Evolutionary conservation across 441 rosid species (phyloP).

Genomic region (Populus hybrid): DNA sequence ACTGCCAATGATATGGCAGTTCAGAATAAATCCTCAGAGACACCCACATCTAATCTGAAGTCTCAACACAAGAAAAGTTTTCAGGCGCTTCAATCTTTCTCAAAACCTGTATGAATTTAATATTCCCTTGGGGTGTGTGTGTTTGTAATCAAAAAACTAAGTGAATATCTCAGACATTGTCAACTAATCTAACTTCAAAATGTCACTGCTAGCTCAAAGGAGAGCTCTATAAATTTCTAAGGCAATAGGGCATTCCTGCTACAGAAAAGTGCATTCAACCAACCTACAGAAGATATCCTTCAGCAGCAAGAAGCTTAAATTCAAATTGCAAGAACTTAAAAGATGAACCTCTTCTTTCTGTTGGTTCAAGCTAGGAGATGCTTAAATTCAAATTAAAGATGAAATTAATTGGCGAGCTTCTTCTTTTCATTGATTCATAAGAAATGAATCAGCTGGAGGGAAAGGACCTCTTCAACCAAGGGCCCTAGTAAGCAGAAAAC

Average conservation of each 20-base stretch:
- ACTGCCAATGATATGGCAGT: neutral
- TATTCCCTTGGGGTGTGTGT: neutral
- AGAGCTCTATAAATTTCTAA: neutral
- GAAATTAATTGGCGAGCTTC: too few species aligned
- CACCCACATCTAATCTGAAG: neutral
- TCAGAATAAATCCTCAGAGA: neutral
- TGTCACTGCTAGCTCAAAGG: neutral
- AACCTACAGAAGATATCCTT: neutral
- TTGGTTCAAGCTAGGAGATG: too few species aligned
- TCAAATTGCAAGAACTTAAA: neutral
- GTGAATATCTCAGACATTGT: neutral
- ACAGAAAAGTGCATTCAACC: too few species aligned
- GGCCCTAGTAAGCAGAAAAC: neutral
- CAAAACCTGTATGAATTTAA: neutral
- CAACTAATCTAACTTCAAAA: neutral
- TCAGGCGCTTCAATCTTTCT: neutral
- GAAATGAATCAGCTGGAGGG: too few species aligned
- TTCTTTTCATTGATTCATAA: too few species aligned
- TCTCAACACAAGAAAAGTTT: neutral
- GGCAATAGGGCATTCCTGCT: neutral
- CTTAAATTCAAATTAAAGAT: too few species aligned
- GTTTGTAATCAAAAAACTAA: too few species aligned
- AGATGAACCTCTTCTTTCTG: neutral
- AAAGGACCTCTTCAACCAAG: neutral
- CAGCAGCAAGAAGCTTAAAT: neutral